These are phyloP conservation scores for Wolfiporia cocos DNA, from an alignment of 1,284 basidiomycete species.

Conservation along the genomic window DNA sequence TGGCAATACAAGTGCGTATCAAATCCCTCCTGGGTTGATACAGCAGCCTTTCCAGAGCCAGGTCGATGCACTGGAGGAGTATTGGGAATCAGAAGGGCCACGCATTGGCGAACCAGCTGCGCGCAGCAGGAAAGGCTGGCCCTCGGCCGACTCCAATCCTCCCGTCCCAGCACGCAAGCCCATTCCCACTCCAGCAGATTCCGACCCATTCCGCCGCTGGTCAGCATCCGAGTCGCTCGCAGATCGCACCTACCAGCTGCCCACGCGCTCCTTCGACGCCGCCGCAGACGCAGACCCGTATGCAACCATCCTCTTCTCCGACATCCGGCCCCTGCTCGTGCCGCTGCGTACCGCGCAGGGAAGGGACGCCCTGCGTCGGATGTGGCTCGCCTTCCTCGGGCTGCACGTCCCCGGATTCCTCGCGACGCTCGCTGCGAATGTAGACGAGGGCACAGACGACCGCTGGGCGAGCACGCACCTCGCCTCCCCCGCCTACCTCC, in stretches of 20 bases:
- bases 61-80: slow-evolving; percentile 59
- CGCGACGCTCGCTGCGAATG: slow-evolving; percentile 28
- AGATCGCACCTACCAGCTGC: slow-evolving; percentile 39
- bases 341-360: slow-evolving; percentile 45
- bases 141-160: slow-evolving; percentile 17
- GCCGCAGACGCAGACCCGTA: slow-evolving; percentile 70
- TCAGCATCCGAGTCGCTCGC: slow-evolving; percentile 48
- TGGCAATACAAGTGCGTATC: slow-evolving; percentile 42
- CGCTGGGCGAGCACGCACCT: slow-evolving; percentile 53
- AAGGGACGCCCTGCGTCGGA: slow-evolving; percentile 61
- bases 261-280: slow-evolving; percentile 55
- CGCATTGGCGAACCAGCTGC: slow-evolving; percentile 58
- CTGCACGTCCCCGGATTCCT: slow-evolving; percentile 67
- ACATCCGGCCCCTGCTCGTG: slow-evolving; percentile 70
- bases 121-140: slow-evolving; percentile 59
- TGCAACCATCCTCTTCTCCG: slow-evolving; percentile 72
- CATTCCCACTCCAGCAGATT: slow-evolving; percentile 10
- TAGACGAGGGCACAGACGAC: slow-evolving; percentile 44
- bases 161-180: slow-evolving; percentile 4
- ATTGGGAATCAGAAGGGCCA: slow-evolving; percentile 70
- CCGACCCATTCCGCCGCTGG: slow-evolving; percentile 73
- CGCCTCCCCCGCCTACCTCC: slow-evolving; percentile 35
- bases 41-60: slow-evolving; percentile 37
- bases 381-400: slow-evolving; percentile 76
- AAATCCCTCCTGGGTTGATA: slow-evolving; percentile 38